A percentile compares a stretch with the other conserved stretches of the same genome.
phyloP scores from a whole-genome alignment of 805 yeast species.

The Ogataea pilisensis region DNA sequence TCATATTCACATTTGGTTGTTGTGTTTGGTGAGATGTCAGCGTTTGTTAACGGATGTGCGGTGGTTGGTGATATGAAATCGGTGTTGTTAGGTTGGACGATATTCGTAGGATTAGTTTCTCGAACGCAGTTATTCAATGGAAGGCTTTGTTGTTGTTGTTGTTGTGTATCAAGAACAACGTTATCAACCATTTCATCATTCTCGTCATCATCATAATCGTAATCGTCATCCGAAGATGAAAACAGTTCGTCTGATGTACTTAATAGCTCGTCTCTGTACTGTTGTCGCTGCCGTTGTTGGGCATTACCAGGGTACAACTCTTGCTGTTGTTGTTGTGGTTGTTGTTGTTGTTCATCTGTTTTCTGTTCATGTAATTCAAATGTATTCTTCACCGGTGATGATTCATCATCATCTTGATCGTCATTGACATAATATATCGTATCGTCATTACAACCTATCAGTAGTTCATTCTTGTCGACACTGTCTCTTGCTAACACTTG shows the following conservation, averaged over 20 bases:
- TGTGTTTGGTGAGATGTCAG: no score
- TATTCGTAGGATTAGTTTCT: no score
- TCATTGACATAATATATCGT: slow-evolving; percentile 16
- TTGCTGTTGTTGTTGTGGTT: background rate
- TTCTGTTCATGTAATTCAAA: slow-evolving; percentile 1
- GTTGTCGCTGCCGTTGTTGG: background rate
- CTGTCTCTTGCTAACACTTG: slow-evolving; percentile 7
- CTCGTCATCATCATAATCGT: background rate
- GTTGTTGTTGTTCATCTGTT: background rate
- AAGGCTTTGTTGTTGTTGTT: background rate
- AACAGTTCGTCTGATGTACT: slow-evolving; percentile 4
- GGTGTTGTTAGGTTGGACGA: no score
- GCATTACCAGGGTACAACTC: background rate
- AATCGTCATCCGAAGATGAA: slow-evolving; percentile 3
- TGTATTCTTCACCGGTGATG: no score
- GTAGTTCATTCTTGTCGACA: slow-evolving; percentile 17
- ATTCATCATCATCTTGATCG: background rate
- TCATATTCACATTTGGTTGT: no score
- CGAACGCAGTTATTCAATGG: no score
- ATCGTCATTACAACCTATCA: slow-evolving; percentile 30
- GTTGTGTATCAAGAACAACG: no score
- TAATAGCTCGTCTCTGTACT: slow-evolving; percentile 4
- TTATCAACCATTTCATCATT: no score
- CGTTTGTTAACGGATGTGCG: background rate
- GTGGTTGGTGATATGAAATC: background rate